phyloP scores from a whole-genome alignment of 139 green algal species.

The Edaphochlamys debaryana region DNA sequence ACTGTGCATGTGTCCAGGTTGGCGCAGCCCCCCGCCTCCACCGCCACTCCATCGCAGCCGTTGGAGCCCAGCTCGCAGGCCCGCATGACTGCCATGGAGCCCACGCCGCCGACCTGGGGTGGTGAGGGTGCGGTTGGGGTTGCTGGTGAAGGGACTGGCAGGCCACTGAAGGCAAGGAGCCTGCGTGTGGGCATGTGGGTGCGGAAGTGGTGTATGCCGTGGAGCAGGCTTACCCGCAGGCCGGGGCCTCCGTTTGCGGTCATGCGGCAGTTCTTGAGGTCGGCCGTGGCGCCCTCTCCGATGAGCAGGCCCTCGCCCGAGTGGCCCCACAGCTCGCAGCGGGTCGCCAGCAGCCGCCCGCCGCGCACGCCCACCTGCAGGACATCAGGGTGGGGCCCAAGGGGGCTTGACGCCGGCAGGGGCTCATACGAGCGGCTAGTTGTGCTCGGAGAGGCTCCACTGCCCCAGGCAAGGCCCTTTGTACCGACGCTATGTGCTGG shows the following conservation, averaged over 20 bases:
- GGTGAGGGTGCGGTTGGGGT: too few relatives aligned
- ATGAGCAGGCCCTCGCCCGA: not conserved
- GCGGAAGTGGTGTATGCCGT: too few relatives aligned
- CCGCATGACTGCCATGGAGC: constrained; percentile 15
- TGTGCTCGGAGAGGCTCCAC: too few relatives aligned
- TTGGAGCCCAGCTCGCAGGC: constrained; percentile 6
- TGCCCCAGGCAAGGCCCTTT: too few relatives aligned
- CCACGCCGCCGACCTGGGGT: constrained; percentile 15
- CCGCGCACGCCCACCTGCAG: constrained; percentile 19
- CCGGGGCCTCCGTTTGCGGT: not conserved
- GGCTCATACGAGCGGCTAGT: too few relatives aligned
- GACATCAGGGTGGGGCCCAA: too few relatives aligned
- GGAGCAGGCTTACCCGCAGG: not conserved
- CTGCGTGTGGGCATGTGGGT: too few relatives aligned
- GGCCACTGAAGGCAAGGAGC: too few relatives aligned
- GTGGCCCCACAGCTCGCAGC: constrained; percentile 19
- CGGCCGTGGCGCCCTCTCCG: constrained; percentile 28
- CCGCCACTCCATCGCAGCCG: not conserved
- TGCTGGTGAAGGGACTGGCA: too few relatives aligned
- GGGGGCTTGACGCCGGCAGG: too few relatives aligned
- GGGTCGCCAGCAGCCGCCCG: constrained; percentile 16
- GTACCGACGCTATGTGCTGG: too few relatives aligned
- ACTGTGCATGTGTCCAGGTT: constrained; percentile 12
- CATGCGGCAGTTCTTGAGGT: constrained; percentile 16
- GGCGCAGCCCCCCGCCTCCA: constrained; percentile 13